phyloP scores from a whole-genome alignment of 1,284 basidiomycete genomes.

The Ceratobasidium sp. region DNA sequence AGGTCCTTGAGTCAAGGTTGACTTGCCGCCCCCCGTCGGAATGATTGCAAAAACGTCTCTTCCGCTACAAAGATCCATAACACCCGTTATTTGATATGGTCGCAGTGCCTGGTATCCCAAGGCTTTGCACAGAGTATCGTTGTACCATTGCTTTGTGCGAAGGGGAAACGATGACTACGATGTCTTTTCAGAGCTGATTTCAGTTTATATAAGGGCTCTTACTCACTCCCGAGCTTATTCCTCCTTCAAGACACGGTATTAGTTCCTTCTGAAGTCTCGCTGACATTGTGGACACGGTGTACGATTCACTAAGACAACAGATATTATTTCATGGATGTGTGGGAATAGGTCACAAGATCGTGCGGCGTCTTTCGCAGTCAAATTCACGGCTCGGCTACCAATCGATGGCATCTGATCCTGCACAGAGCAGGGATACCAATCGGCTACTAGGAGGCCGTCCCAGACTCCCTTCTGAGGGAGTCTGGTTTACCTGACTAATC shows the following conservation, averaged over 20 bases:
- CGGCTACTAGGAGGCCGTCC: background rate
- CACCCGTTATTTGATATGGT: background rate
- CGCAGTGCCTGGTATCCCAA: background rate
- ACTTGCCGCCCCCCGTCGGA: background rate
- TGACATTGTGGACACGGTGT: background rate
- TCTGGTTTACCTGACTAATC: background rate
- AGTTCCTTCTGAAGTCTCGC: background rate
- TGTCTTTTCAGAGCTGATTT: background rate
- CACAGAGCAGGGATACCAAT: background rate
- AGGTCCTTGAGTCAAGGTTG: background rate
- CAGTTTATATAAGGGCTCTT: background rate
- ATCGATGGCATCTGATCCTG: background rate
- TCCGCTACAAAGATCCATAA: background rate
- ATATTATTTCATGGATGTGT: background rate
- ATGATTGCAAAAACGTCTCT: background rate
- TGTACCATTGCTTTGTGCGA: background rate
- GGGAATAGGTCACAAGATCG: constrained; percentile 3
- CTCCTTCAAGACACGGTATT: background rate
- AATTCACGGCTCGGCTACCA: background rate
- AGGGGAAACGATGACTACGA: no score
- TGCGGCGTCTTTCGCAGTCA: background rate
- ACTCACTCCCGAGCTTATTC: background rate
- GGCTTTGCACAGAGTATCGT: background rate
- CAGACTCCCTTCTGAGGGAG: background rate
- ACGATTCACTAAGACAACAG: background rate